phyloP scores from a whole-genome alignment of 805 yeast genomes.

The Saccharomycodes ludwigii region DNA sequence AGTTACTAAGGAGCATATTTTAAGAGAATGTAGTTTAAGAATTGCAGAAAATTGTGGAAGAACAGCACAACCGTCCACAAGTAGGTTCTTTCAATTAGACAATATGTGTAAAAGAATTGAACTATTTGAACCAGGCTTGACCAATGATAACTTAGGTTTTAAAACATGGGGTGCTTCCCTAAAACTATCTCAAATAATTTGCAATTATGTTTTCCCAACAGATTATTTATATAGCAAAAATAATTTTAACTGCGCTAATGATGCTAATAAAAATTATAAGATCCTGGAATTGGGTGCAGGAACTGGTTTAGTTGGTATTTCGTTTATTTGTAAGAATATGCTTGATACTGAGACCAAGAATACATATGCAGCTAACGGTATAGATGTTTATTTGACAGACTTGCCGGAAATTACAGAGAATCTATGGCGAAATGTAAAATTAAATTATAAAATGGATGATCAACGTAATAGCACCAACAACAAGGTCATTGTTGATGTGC shows the following conservation, averaged over 20 bases:
- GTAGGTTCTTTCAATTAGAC: conserved; percentile 42
- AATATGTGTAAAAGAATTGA: conserved; percentile 20
- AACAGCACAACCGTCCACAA: conserved; percentile 64
- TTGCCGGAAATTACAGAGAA: conserved; percentile 67
- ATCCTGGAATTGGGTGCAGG: conserved; percentile 87
- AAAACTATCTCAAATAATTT: conserved; percentile 45
- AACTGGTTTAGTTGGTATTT: conserved; percentile 82
- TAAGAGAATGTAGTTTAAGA: conserved; percentile 47
- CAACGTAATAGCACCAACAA: conserved; percentile 7
- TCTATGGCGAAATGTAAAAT: conserved; percentile 40
- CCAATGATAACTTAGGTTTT: conserved; percentile 77
- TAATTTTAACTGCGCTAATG: conserved; percentile 8
- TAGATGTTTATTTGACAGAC: conserved; percentile 54
- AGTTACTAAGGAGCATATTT: conserved; percentile 25
- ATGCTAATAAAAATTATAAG: conserved; percentile 9
- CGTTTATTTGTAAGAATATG: conserved; percentile 27
- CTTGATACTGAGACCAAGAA: conserved; percentile 10
- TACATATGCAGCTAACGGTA: conserved; percentile 29
- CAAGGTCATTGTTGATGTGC: conserved; percentile 30
- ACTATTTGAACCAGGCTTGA: conserved; percentile 72
- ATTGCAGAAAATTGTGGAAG: conserved; percentile 78
- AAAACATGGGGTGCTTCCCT: conserved; percentile 95
- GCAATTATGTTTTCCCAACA: conserved; percentile 13
- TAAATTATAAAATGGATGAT: conserved; percentile 33
- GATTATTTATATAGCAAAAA: conserved; percentile 11